phyloP scores from a whole-genome alignment of 164 flowering plant genomes.

The Dillenia turbinata region DNA sequence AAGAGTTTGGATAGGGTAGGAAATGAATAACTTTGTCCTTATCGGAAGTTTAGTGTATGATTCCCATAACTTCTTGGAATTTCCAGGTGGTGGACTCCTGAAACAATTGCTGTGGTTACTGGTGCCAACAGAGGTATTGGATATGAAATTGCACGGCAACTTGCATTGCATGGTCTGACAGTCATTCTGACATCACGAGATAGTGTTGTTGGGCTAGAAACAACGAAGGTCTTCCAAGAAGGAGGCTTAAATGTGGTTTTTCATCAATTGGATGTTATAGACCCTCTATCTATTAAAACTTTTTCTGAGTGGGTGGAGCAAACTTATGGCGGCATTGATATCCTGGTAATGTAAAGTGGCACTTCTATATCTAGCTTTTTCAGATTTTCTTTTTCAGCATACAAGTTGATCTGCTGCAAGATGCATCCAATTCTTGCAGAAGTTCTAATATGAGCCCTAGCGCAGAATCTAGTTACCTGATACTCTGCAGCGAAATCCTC shows the following conservation, averaged over 20 bases:
- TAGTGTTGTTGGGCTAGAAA: constrained; percentile 48
- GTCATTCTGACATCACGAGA: constrained; percentile 81
- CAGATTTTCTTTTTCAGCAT: no score
- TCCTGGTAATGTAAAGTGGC: constrained; percentile 45
- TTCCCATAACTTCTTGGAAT: background rate
- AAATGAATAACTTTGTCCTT: background rate
- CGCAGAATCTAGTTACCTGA: no score
- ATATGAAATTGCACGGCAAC: constrained; percentile 80
- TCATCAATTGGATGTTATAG: constrained; percentile 72
- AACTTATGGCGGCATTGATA: constrained; percentile 62
- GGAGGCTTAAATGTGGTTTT: constrained; percentile 57
- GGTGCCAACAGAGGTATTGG: constrained; percentile 96
- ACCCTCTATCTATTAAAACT: constrained; percentile 38
- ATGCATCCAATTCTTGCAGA: no score
- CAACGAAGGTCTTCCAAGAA: constrained; percentile 57
- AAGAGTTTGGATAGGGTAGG: background rate
- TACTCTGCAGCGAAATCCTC: no score
- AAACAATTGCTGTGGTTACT: constrained; percentile 86
- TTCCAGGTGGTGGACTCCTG: constrained; percentile 82
- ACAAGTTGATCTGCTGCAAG: no score
- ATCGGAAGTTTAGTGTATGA: background rate
- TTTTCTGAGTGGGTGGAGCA: constrained; percentile 61
- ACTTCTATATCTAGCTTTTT: background rate
- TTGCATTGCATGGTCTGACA: constrained; percentile 65
- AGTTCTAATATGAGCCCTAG: no score